A percentile compares a stretch with the other conserved stretches of the same genome.
phyloP scores from a whole-genome alignment of 176 grass and related monocot genomes.

The Ensete glaucum region DNA sequence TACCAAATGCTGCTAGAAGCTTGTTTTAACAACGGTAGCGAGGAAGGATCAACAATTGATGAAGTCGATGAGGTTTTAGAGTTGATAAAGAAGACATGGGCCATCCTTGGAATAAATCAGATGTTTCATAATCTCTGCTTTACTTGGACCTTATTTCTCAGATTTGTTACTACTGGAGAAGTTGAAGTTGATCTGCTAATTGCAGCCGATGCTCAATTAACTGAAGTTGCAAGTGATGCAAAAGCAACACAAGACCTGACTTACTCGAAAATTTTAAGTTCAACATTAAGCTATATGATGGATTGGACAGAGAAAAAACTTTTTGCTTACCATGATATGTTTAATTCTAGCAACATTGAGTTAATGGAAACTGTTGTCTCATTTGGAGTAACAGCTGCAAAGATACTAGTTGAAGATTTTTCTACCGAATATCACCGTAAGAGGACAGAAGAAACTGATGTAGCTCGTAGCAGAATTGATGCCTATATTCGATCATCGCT shows the following conservation, averaged over 20 bases:
- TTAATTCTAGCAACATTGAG: slow-evolving; percentile 73
- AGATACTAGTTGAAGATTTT: slow-evolving; percentile 87
- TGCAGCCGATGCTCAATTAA: slow-evolving; percentile 73
- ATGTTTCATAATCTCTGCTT: slow-evolving; percentile 94
- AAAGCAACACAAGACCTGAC: slow-evolving; percentile 79
- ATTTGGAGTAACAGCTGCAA: slow-evolving; percentile 74
- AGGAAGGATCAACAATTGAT: slow-evolving; percentile 72
- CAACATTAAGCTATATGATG: slow-evolving; percentile 83
- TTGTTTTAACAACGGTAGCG: slow-evolving; percentile 64
- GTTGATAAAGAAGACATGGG: slow-evolving; percentile 90
- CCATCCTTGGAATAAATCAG: slow-evolving; percentile 77
- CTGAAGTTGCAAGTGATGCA: slow-evolving; percentile 82
- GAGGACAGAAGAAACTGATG: slow-evolving; percentile 73
- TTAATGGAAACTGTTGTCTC: slow-evolving; percentile 88
- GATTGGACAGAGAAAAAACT: slow-evolving; percentile 93
- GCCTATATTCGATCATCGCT: slow-evolving; percentile 85
- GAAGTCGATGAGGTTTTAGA: slow-evolving; percentile 94
- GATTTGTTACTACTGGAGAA: slow-evolving; percentile 62
- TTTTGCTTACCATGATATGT: slow-evolving; percentile 88
- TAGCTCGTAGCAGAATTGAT: slow-evolving; percentile 74
- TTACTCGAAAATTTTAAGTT: slow-evolving; percentile 89
- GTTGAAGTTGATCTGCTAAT: slow-evolving; percentile 70
- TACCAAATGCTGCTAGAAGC: slow-evolving; percentile 85
- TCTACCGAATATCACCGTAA: slow-evolving; percentile 70
- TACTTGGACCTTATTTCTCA: slow-evolving; percentile 85